phyloP scores from a whole-genome alignment of 768 basidiomycete genomes.

The Psilocybe cyanescens region DNA sequence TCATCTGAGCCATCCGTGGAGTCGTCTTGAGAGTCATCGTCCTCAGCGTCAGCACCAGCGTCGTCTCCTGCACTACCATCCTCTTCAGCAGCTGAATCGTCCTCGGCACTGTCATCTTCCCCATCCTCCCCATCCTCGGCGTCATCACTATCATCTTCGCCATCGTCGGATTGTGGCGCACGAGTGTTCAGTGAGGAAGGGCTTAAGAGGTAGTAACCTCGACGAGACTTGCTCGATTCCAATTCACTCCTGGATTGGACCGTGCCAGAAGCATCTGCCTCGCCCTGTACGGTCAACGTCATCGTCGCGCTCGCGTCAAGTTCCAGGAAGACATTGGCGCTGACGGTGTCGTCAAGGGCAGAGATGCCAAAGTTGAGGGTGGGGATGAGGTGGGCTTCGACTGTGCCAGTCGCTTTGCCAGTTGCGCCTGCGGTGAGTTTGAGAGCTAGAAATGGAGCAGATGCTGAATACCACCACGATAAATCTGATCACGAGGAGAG shows the following conservation, averaged over 20 bases:
- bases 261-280: constrained; percentile 6
- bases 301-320: constrained; percentile 41
- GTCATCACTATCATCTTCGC: background rate
- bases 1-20: background rate
- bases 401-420: constrained; percentile 41
- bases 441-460: constrained; percentile 33
- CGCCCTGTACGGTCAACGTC: constrained; percentile 19
- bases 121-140: background rate
- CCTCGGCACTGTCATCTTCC: background rate
- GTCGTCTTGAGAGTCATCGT: background rate
- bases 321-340: constrained; percentile 44
- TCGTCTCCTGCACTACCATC: background rate
- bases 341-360: constrained; percentile 38
- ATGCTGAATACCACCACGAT: background rate
- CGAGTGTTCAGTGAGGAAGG: background rate
- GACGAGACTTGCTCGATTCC: background rate
- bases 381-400: constrained; percentile 55
- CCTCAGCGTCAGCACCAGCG: background rate
- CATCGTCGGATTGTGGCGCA: constrained; percentile 1
- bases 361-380: constrained; percentile 47
- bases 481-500: background rate
- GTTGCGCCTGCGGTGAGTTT: constrained; percentile 42
- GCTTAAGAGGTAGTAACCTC: background rate
- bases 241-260: constrained; percentile 1
- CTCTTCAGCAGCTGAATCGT: background rate